phyloP scores from a whole-genome alignment of 176 grass and related monocot genomes.

The Coix lacrymajobi region DNA sequence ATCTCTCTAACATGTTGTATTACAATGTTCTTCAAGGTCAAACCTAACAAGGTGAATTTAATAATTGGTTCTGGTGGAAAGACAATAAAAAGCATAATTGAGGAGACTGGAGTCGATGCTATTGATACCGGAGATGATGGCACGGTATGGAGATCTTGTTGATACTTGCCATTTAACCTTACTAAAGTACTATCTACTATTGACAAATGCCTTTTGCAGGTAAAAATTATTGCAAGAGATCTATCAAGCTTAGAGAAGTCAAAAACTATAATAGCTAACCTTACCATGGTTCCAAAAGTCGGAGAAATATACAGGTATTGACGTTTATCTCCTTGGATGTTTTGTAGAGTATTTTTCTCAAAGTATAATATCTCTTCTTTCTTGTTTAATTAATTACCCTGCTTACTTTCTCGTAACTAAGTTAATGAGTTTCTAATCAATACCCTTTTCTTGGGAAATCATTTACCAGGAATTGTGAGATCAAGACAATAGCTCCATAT shows the following conservation, averaged over 20 bases:
- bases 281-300: conserved; percentile 92
- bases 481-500: conserved; percentile 81
- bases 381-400: not conserved
- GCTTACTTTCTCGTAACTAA: not conserved
- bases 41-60: conserved; percentile 79
- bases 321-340: conserved; percentile 1
- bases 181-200: conserved; percentile 16
- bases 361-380: not conserved
- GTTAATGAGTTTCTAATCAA: conserved; percentile 2
- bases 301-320: conserved; percentile 85
- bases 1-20: conserved; percentile 20
- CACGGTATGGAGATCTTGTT: conserved; percentile 43
- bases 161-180: conserved; percentile 4
- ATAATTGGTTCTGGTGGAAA: conserved; percentile 97
- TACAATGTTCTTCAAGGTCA: conserved; percentile 55
- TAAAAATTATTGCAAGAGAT: conserved; percentile 90
- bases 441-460: conserved; percentile 20
- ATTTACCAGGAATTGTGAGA: conserved; percentile 68
- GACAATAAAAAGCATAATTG: conserved; percentile 97
- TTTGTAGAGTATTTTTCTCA: not conserved
- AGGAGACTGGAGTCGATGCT: conserved; percentile 80
- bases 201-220: conserved; percentile 52
- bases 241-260: conserved; percentile 83
- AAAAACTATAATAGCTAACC: conserved; percentile 79
- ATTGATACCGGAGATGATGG: conserved; percentile 86